Evolutionary conservation across 352 stramenopile species (phyloP).

Genomic region (Phytophthora macrochlamydospora): DNA sequence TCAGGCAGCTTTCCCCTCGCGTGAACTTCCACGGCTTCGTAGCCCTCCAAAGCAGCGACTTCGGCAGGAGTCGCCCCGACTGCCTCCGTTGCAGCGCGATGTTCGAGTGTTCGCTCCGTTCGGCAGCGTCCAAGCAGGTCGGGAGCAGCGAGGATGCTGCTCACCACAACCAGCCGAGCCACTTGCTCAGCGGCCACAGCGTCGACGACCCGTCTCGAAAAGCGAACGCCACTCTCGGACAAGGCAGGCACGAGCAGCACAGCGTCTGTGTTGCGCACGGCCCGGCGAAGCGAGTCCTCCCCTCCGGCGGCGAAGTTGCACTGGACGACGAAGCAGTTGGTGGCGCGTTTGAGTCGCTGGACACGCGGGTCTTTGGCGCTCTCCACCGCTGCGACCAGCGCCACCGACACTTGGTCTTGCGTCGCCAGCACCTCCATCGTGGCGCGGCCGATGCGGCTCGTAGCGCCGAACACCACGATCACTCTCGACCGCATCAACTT

Average conservation of each 20-base stretch:
- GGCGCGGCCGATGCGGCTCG: conserved; percentile 64
- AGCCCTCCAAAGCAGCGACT: conserved; percentile 36
- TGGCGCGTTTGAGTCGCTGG: conserved; percentile 55
- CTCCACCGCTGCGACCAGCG: conserved; percentile 66
- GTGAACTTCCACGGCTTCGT: conserved; percentile 73
- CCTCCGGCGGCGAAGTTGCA: conserved; percentile 55
- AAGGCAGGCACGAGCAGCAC: conserved; percentile 71
- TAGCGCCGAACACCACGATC: conserved; percentile 81
- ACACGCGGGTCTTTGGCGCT: conserved; percentile 52
- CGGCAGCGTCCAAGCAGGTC: conserved; percentile 40
- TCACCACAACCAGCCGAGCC: conserved; percentile 63
- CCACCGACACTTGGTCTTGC: conserved; percentile 47
- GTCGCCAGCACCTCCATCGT: conserved; percentile 54
- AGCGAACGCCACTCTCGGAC: conserved; percentile 58
- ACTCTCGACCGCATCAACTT: conserved; percentile 63
- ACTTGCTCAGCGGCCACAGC: conserved; percentile 51
- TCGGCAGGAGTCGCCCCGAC: conserved; percentile 21
- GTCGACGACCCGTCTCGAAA: conserved; percentile 76
- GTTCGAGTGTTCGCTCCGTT: conserved; percentile 23
- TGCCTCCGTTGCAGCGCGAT: conserved; percentile 17
- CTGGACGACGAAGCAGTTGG: conserved; percentile 58
- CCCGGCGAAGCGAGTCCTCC: conserved; percentile 51
- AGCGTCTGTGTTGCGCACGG: conserved; percentile 70
- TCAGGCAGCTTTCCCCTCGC: conserved; percentile 48
- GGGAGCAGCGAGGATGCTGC: conserved; percentile 60